These are phyloP conservation scores for Magnolia changhungtana DNA, from an alignment of 164 flowering plant genomes.

Conservation along the genomic window DNA sequence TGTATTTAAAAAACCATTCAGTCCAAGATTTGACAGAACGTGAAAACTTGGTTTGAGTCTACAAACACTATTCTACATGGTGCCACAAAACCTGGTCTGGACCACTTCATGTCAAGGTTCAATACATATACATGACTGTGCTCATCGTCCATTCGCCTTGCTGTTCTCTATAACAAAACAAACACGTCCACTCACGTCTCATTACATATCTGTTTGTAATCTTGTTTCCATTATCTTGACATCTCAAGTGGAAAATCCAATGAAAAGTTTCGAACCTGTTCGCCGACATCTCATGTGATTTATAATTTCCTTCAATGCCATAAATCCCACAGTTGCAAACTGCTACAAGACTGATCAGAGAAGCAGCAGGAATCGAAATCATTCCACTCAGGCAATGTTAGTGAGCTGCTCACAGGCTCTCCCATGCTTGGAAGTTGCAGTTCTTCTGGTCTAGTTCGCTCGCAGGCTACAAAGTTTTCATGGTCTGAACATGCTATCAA, in stretches of 20 bases:
- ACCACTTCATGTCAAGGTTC: background rate
- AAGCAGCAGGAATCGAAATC: conserved; percentile 26
- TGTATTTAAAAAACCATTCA: too few relatives aligned
- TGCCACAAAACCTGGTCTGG: background rate
- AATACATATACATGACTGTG: background rate
- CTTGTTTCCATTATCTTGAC: background rate
- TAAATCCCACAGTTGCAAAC: conserved; percentile 49
- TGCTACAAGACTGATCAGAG: conserved; percentile 34
- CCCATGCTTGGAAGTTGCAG: conserved; percentile 12
- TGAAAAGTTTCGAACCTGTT: too few relatives aligned
- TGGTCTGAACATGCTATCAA: conserved; percentile 13
- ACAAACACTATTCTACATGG: background rate
- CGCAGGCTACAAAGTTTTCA: conserved; percentile 19
- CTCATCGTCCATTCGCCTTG: background rate
- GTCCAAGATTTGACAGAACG: background rate
- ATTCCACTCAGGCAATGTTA: conserved; percentile 35
- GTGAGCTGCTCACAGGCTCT: conserved; percentile 21
- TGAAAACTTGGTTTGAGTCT: background rate
- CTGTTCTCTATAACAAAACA: background rate
- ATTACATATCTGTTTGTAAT: background rate
- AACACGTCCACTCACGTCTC: background rate
- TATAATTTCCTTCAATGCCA: conserved; percentile 22
- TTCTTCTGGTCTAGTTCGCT: conserved; percentile 19
- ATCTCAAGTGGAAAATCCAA: background rate
- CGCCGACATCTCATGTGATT: background rate